Evolutionary conservation across 2,329 filamentous ascomycete species (phyloP).

Genomic region (Pseudogymnoascus sp.): DNA sequence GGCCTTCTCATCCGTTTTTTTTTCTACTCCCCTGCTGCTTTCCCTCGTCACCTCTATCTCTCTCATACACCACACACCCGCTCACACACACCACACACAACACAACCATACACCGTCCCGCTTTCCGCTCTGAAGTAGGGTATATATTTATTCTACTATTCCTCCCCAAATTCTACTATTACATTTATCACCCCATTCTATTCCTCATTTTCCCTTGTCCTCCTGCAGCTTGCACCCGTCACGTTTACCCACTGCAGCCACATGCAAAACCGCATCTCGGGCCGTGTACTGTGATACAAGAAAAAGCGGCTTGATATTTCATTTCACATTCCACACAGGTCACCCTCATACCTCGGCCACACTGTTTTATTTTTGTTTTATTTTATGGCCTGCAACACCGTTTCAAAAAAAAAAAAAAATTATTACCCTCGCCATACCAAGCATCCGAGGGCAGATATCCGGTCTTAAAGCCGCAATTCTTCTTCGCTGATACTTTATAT

Average conservation of each 20-base stretch:
- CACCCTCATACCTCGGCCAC: conserved; percentile 1
- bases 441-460: neutral
- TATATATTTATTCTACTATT: conserved; percentile 4
- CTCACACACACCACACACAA: neutral
- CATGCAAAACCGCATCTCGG: conserved; percentile 5
- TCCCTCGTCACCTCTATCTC: neutral
- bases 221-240: neutral
- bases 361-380: conserved; percentile 5
- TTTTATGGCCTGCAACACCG: neutral
- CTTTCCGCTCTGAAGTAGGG: neutral
- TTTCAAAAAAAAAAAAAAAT: neutral
- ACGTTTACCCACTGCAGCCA: neutral
- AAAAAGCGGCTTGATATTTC: conserved; percentile 3
- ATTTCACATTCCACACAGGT: neutral
- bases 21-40: neutral
- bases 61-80: neutral
- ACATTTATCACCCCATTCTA: neutral
- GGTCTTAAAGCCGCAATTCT: neutral
- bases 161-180: neutral
- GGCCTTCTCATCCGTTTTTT: neutral
- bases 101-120: neutral
- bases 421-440: neutral
- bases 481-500: neutral
- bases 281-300: conserved; percentile 2
- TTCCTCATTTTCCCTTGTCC: conserved; percentile 4